Base-by-base conservation (phyloP, 495 filamentous ascomycete genomes). In the Aspergillus incahuasiensis region DNA sequence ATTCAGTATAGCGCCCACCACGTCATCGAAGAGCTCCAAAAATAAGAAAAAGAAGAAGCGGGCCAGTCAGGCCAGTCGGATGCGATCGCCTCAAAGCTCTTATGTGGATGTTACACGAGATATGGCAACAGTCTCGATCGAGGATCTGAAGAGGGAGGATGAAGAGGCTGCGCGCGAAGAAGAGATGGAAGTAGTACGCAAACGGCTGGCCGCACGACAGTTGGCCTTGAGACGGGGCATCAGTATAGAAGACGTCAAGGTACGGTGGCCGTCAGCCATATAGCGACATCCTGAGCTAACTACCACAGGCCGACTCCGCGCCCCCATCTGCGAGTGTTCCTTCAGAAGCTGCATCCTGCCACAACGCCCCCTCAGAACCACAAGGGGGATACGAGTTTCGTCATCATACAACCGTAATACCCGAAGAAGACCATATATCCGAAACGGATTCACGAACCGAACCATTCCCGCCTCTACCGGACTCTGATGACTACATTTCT, bases 81-180 rank as follows among this genome's bases (percentile, higher is more conserved):
- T 54, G 59, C 62, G 41, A 60, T 70, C 71, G n/a, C 50, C 66
- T 0, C 59, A 57, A 19, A 59, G 47, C 16, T 56, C 64, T 15
- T 58, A 62, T 52, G 54, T 55, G 28, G 65, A 69, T 5, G 19
- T 69, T 41, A 45, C 62, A 25, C 66, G 67, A 6, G 63, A 65
- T 21, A 41, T 63, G 16, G 55, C 61, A 0, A n/a, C n/a, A n/a
- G 79, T 83, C 4, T 87, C 89, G 3, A 74, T 96, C 21, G 79
- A 79, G 12, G 88, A 94, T 59, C 63, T 96, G 21, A 84, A 87
- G 60, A 75, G 79, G 44, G 91, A 97, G 67, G 92, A 97, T 58
- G 82, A 89, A 40, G 79, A 73, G 20, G 71, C 84, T 0, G 81
- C 79, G 56, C 65, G 72, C 35, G 79, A 90, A 66, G 90, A 97